Base-by-base conservation (phyloP, 2,329 filamentous ascomycete genomes). In the Penicillium sp. region DNA sequence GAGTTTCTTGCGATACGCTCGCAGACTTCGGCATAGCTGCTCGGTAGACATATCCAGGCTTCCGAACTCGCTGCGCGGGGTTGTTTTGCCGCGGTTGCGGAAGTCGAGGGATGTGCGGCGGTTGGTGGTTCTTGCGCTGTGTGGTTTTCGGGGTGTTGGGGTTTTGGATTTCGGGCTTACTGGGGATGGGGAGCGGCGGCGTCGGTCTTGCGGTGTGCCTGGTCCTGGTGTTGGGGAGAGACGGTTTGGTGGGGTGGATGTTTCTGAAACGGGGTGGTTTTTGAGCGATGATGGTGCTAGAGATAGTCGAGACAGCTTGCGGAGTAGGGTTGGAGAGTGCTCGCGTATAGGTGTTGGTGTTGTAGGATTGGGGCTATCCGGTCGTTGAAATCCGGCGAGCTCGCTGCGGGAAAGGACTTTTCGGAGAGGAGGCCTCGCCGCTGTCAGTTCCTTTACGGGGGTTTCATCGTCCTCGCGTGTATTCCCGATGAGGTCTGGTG, bases 391-490 rank as follows among this genome's bases (percentile, higher is more conserved):
- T 59, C 92, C 90, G 9, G 91, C 89, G 40, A 97, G 78, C 67
- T 97, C 93, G 0, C 89, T 87, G 65, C 90, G 91, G 2, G 92
- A 96, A 33, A 97, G 80, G 9, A 99, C 89, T 54, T 90, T 89
- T 52, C 94, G 84, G 34, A 97, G 77, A 4, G 93, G 92, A 36
- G 88, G 90, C 31, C 87, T 86, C 38, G 81, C 80, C 1, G 84
- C 79, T 2, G 83, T 78, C 21, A 75, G 69, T 43, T 81, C 79
- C 60, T 81, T 82, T 11, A 68, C 64, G n/a, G 77, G 69, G 8
- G 71, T 72, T 27, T 71, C 70, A 16, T 79, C 73, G 33, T 76
- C 73, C 29, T 76, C 72, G 13, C 72, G 70, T 16, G 68, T 64
- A 13, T 57, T 66, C 38, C 68, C 70, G 16, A 60, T 58, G 21